These are phyloP conservation scores for Pachysandra terminalis DNA, from an alignment of 164 flowering plant genomes.

Conservation along the genomic window DNA sequence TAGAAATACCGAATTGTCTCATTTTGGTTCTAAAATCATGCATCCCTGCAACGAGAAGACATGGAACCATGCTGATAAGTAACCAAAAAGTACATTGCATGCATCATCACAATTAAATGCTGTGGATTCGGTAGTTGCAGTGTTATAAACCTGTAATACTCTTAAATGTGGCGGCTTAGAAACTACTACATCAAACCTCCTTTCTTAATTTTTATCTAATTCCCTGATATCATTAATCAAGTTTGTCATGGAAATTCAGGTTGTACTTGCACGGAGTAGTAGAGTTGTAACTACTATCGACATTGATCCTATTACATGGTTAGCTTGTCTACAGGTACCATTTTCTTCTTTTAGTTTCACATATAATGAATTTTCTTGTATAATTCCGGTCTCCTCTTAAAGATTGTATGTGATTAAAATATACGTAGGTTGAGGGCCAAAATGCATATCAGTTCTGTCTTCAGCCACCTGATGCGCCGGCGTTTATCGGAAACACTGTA, in stretches of 20 bases:
- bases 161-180: neutral
- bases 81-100: too few species aligned
- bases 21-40: too few species aligned
- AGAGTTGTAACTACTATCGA: conserved; percentile 50
- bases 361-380: neutral
- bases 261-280: conserved; percentile 92
- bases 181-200: neutral
- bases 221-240: conserved; percentile 6
- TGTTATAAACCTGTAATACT: neutral
- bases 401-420: neutral
- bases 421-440: conserved; percentile 65
- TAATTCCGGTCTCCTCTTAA: neutral
- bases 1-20: too few species aligned
- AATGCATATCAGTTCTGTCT: conserved; percentile 86
- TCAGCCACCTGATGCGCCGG: conserved; percentile 87
- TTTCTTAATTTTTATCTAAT: neutral
- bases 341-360: neutral
- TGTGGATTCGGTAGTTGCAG: neutral
- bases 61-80: neutral
- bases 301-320: conserved; percentile 73
- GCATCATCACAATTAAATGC: neutral
- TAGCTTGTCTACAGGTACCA: conserved; percentile 75
- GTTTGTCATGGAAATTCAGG: conserved; percentile 40
- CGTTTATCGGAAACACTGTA: conserved; percentile 95
- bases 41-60: neutral